These are phyloP conservation scores for Gliomastix tumulicola DNA, from an alignment of 2,329 filamentous ascomycete genomes.

Conservation along the genomic window DNA sequence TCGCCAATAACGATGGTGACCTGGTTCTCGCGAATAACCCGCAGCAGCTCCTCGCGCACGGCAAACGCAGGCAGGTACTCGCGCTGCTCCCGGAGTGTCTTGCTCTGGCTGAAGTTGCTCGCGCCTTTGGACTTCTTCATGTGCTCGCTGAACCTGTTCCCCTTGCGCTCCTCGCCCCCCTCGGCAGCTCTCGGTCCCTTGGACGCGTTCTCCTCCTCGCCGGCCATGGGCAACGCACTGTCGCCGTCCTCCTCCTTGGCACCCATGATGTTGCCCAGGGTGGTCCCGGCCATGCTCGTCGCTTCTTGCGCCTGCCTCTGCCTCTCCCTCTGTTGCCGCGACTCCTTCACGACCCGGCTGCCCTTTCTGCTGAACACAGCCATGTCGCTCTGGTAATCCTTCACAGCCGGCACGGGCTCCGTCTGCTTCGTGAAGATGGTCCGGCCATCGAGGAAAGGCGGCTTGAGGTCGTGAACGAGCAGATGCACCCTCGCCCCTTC, in stretches of 20 bases:
- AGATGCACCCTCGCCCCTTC: constrained; percentile 86
- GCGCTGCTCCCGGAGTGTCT: constrained; percentile 82
- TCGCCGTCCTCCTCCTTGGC: constrained; percentile 91
- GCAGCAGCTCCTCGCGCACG: constrained; percentile 83
- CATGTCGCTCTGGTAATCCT: constrained; percentile 96
- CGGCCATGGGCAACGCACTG: constrained; percentile 71
- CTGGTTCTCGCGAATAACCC: constrained; percentile 93
- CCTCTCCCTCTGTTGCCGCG: constrained; percentile 83
- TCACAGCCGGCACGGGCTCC: constrained; percentile 87
- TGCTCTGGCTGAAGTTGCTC: constrained; percentile 89
- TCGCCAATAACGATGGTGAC: constrained; percentile 96
- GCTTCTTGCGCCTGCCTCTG: constrained; percentile 93
- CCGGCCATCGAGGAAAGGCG: constrained; percentile 89
- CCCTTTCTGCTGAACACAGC: constrained; percentile 95
- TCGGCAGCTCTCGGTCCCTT: too few species aligned
- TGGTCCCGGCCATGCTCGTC: constrained; percentile 86
- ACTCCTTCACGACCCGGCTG: constrained; percentile 86
- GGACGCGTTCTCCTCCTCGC: constrained; percentile 54
- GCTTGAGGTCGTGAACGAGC: constrained; percentile 85
- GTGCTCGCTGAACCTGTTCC: constrained; percentile 80
- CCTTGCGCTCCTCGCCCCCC: constrained; percentile 24
- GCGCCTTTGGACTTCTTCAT: constrained; percentile 79
- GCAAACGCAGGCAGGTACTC: constrained; percentile 94
- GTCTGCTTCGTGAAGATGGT: constrained; percentile 97
- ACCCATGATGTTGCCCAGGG: constrained; percentile 90